Conservation (phyloP, 352 stramenopile genomes). For the Phytophthora agathidicida region DNA sequence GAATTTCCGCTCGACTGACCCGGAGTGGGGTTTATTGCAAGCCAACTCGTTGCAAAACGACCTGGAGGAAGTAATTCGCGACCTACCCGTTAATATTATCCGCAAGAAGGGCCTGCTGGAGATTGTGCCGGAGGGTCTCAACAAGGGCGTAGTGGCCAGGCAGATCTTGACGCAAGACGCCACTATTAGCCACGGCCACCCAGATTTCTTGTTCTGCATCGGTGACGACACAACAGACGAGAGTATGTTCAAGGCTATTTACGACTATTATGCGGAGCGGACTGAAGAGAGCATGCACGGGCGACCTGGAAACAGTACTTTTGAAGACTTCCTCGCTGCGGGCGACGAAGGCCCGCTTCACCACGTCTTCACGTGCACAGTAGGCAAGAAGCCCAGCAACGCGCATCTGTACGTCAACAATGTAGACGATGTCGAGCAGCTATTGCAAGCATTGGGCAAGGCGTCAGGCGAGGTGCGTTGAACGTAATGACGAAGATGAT, state of each 20-base stretch:
- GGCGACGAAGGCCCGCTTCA: slow-evolving; percentile 65
- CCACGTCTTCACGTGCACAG: slow-evolving; percentile 92
- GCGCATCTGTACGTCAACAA: slow-evolving; percentile 92
- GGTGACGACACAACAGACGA: slow-evolving; percentile 98
- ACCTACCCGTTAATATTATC: slow-evolving; percentile 79
- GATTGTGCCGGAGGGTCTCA: slow-evolving; percentile 94
- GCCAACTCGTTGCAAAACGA: slow-evolving; percentile 93
- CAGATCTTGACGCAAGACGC: slow-evolving; percentile 93
- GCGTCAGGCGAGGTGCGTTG: slow-evolving; percentile 29
- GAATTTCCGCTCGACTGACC: slow-evolving; percentile 97
- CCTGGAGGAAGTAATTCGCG: slow-evolving; percentile 77
- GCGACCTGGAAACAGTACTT: slow-evolving; percentile 22
- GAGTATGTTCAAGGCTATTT: slow-evolving; percentile 97
- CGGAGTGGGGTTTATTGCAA: slow-evolving; percentile 96
- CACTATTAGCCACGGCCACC: slow-evolving; percentile 70
- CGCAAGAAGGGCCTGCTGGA: slow-evolving; percentile 94
- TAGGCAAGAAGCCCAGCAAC: slow-evolving; percentile 92
- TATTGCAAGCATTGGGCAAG: slow-evolving; percentile 71
- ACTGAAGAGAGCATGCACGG: slow-evolving; percentile 85
- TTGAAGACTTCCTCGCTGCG: slow-evolving; percentile 29
- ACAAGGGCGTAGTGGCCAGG: slow-evolving; percentile 97
- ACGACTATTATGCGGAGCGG: slow-evolving; percentile 90
- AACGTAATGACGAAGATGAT: not conserved
- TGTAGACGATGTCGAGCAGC: slow-evolving; percentile 84
- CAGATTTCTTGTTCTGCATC: slow-evolving; percentile 97